phyloP scores from a whole-genome alignment of 495 filamentous ascomycete genomes.

The Hyaloscypha variabilis region DNA sequence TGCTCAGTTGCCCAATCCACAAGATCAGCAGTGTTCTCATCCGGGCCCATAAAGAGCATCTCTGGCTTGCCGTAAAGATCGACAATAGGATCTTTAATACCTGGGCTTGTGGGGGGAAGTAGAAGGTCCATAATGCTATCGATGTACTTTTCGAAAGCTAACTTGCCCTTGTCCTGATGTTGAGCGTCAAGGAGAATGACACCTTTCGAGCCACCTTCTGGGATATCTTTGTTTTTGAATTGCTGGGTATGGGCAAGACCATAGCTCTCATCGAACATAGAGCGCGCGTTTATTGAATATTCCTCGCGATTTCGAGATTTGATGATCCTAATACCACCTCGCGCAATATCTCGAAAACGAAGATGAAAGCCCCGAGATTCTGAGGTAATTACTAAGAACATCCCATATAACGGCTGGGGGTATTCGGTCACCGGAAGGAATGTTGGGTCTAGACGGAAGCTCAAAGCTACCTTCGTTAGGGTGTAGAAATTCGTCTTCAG shows the following conservation, averaged over 20 bases:
- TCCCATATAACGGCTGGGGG: conserved; percentile 89
- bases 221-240: conserved; percentile 99
- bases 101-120: conserved; percentile 83
- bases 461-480: conserved; percentile 95
- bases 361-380: conserved; percentile 98
- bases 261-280: conserved; percentile 97
- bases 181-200: conserved; percentile 92
- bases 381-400: conserved; percentile 97
- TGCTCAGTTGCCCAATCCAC: conserved; percentile 98
- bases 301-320: conserved; percentile 94
- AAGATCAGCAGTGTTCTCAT: conserved; percentile 97
- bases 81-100: conserved; percentile 98
- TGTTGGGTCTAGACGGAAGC: conserved; percentile 86
- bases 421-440: conserved; percentile 94
- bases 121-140: conserved; percentile 96
- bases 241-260: conserved; percentile 97
- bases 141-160: conserved; percentile 99
- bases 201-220: conserved; percentile 96
- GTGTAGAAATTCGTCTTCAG: conserved; percentile 99
- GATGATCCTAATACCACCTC: conserved; percentile 97
- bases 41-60: conserved; percentile 97
- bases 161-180: conserved; percentile 87
- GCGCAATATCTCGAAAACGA: conserved; percentile 94
- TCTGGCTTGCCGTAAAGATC: conserved; percentile 92
- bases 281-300: conserved; percentile 93